Base-by-base conservation (phyloP, 768 basidiomycete genomes). In the Tephrocybe sp. region DNA sequence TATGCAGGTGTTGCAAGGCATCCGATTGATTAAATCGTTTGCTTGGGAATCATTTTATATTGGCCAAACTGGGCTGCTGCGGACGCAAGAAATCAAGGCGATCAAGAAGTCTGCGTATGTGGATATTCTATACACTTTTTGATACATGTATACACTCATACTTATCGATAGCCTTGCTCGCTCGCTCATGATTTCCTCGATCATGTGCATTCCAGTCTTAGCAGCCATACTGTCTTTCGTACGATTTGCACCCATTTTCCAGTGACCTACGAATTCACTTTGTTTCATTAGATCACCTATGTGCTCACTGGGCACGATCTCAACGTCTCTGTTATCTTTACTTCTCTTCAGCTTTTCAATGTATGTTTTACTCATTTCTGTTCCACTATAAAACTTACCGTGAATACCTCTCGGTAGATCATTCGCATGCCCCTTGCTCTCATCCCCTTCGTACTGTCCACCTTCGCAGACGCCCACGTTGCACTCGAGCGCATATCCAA, bases 11-110 rank as follows among this genome's bases (percentile, higher is more conserved):
- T 65, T 89, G 16, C 82, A 83, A 61, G 81, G 81, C 36, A 84
- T 87, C 45, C 74, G 84, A 4, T 68, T 84, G 5, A 74, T 87
- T 58, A 87, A 87, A 65, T 70, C 76, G 20, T 84, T 80, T 60
- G 79, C 79, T 0, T 85, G 80, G 76, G 82, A 82, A 58, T 45
- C 52, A 11, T 79, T 79, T 49, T 82, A 79, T 54, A 61, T 65
- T 1, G 60, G 71, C 32, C 68, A 72, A 43, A 73, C 79, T 20
- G 65, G 65, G 16, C 55, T 55, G 0, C 57, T 79, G 45, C 61
- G 79, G 19, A 56, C 53, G 19, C 56, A 62, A 39, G 77, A 78
- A 52, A 66, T 76, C 23, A 52, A 52, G 5, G 68, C 74, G n/a
- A 64, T 78, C 23, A 60, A 65, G 45, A 69, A 62, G 51, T 56